Percentiles rank a stretch among this genome's conserved stretches.
phyloP scores from a whole-genome alignment of 192 early-diverging fungal genomes.

The Coemansia sp. region DNA sequence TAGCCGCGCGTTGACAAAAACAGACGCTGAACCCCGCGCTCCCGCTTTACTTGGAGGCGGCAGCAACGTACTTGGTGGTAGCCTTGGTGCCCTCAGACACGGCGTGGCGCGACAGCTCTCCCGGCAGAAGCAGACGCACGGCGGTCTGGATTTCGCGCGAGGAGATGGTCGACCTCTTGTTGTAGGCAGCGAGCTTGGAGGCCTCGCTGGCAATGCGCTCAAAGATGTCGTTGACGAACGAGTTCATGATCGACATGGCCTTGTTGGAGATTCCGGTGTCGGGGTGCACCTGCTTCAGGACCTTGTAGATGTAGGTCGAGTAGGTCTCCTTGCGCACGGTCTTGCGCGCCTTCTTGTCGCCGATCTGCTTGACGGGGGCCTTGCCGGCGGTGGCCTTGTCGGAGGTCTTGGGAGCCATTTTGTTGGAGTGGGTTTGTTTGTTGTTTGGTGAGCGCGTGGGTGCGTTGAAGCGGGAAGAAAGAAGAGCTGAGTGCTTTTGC shows the following conservation, averaged over 20 bases:
- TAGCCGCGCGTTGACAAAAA: conserved; percentile 4
- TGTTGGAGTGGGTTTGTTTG: not conserved
- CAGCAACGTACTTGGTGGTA: conserved; percentile 93
- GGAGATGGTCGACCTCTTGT: conserved; percentile 94
- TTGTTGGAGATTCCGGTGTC: conserved; percentile 97
- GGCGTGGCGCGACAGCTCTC: conserved; percentile 59
- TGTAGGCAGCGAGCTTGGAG: conserved; percentile 86
- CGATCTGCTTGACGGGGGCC: conserved; percentile 52
- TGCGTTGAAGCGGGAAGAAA: not conserved
- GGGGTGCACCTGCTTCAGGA: conserved; percentile 96
- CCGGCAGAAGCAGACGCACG: conserved; percentile 77
- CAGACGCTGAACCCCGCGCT: not conserved
- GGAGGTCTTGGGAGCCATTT: conserved; percentile 63
- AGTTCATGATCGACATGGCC: conserved; percentile 97
- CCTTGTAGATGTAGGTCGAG: conserved; percentile 96
- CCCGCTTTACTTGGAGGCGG: conserved; percentile 19
- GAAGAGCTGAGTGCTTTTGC: no score
- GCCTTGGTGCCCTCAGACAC: conserved; percentile 96
- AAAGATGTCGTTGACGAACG: conserved; percentile 97
- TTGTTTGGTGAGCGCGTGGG: conserved; percentile 6
- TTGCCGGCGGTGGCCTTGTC: conserved; percentile 63
- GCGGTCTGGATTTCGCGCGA: conserved; percentile 89
- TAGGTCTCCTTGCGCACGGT: conserved; percentile 77
- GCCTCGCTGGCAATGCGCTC: conserved; percentile 88
- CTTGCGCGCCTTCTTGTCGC: conserved; percentile 58